A percentile compares a stretch with the other conserved stretches of the same genome.
Evolutionary conservation across 139 green algal genomes (phyloP).

Genomic region (Astrephomene gubernaculifera): DNA sequence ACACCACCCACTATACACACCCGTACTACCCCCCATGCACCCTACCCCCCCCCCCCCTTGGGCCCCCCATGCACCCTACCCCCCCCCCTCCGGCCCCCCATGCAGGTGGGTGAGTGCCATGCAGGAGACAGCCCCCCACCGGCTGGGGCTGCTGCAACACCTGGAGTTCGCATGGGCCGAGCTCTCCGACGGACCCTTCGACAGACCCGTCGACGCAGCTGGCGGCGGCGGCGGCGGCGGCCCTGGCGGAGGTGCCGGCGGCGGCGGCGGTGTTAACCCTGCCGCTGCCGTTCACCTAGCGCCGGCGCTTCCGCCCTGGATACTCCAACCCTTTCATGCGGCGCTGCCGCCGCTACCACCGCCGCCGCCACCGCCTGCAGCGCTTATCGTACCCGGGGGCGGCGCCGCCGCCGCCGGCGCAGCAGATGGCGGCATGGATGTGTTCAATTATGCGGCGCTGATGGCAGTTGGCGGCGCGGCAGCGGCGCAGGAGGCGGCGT

Average conservation of each 20-base stretch:
- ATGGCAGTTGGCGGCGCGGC: background rate
- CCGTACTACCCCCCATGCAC: background rate
- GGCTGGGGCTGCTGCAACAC: background rate
- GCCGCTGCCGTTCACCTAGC: background rate
- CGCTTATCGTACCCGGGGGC: background rate
- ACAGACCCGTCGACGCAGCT: background rate
- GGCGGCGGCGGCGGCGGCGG: background rate
- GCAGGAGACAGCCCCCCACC: background rate
- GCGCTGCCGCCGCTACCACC: background rate
- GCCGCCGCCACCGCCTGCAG: background rate
- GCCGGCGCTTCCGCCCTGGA: conserved; percentile 3
- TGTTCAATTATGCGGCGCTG: too few relatives aligned
- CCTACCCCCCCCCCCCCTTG: background rate
- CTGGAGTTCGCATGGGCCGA: conserved; percentile 26
- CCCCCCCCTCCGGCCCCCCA: background rate
- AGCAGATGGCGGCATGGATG: too few relatives aligned
- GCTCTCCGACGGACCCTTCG: conserved; percentile 9
- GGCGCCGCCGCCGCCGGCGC: too few relatives aligned
- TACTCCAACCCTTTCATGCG: background rate
- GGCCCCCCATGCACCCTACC: too few relatives aligned
- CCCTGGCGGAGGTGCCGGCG: background rate
- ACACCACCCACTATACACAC: too few relatives aligned
- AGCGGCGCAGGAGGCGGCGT: background rate
- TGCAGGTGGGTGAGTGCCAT: conserved; percentile 13
- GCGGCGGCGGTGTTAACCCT: background rate